phyloP scores from a whole-genome alignment of 352 stramenopile species.

The Globisporangium paddicum region DNA sequence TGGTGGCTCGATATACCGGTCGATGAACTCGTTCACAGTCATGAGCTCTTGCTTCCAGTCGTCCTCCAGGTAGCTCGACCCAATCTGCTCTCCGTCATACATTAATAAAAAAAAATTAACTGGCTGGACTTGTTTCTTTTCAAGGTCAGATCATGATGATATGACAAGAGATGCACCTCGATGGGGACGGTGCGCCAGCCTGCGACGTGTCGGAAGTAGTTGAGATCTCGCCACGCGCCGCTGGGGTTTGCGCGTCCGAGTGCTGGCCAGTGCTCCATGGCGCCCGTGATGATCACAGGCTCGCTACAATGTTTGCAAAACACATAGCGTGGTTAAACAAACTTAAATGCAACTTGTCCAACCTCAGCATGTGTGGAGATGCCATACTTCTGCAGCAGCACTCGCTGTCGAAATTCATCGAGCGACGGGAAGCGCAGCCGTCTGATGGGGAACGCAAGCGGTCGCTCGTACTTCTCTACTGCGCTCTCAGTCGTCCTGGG shows the following conservation, averaged over 20 bases:
- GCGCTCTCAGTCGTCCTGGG: background rate
- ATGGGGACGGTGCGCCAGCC: slow-evolving; percentile 73
- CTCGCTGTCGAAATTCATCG: slow-evolving; percentile 37
- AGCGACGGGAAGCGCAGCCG: slow-evolving; percentile 59
- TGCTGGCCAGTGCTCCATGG: slow-evolving; percentile 82
- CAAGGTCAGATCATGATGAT: too few species aligned
- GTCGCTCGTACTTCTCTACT: background rate
- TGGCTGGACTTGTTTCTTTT: too few species aligned
- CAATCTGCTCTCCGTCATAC: slow-evolving; percentile 42
- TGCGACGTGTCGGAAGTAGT: slow-evolving; percentile 72
- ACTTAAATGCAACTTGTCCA: too few species aligned
- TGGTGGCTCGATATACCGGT: slow-evolving; percentile 37
- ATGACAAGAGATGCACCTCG: slow-evolving; percentile 37
- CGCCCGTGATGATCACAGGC: slow-evolving; percentile 69
- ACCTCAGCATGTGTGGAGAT: too few species aligned
- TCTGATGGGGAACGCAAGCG: slow-evolving; percentile 32
- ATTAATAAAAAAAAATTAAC: too few species aligned
- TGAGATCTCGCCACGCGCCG: slow-evolving; percentile 50
- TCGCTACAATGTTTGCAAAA: too few species aligned
- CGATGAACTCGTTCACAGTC: slow-evolving; percentile 76
- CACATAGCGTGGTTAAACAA: too few species aligned
- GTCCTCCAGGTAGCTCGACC: slow-evolving; percentile 75
- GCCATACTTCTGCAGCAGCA: slow-evolving; percentile 59
- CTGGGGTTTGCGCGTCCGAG: slow-evolving; percentile 31
- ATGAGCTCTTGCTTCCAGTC: slow-evolving; percentile 80